Evolutionary conservation across 1,284 basidiomycete species (phyloP).

Genomic region (Pterulicium gracile): DNA sequence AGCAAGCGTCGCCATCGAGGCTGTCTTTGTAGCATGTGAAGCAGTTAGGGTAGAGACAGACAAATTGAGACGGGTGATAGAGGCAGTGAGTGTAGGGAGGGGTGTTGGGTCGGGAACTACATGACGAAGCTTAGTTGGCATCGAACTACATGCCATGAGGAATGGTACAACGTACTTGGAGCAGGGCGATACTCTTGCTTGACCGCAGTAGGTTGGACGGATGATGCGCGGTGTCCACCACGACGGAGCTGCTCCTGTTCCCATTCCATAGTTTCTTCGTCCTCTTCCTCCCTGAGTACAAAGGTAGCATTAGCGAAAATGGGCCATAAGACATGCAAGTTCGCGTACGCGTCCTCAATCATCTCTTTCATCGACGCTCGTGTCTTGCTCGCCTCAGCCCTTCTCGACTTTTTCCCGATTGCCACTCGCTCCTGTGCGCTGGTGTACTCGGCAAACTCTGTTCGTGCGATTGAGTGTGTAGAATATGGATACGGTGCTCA

Average conservation of each 20-base stretch:
- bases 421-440: constrained; percentile 81
- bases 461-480: constrained; percentile 2
- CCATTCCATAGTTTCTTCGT: constrained; percentile 88
- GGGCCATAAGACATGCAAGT: constrained; percentile 3
- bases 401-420: constrained; percentile 77
- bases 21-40: constrained; percentile 60
- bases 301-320: constrained; percentile 11
- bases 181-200: constrained; percentile 64
- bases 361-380: constrained; percentile 76
- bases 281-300: constrained; percentile 58
- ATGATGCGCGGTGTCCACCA: constrained; percentile 42
- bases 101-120: constrained; percentile 56
- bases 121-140: too few relatives aligned
- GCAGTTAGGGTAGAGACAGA: constrained; percentile 58
- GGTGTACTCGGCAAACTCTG: constrained; percentile 85
- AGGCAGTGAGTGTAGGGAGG: constrained; percentile 46
- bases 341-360: constrained; percentile 74
- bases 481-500: constrained; percentile 1
- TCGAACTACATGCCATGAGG: too few relatives aligned
- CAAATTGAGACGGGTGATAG: constrained; percentile 46
- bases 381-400: constrained; percentile 60
- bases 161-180: constrained; percentile 70
- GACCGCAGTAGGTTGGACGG: constrained; percentile 17
- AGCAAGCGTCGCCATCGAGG: constrained; percentile 48
- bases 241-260: constrained; percentile 79